A percentile compares a stretch with the other conserved stretches of the same genome.
Evolutionary conservation across 768 basidiomycete species (phyloP).

Genomic region (Symmetrospora coprosmae): DNA sequence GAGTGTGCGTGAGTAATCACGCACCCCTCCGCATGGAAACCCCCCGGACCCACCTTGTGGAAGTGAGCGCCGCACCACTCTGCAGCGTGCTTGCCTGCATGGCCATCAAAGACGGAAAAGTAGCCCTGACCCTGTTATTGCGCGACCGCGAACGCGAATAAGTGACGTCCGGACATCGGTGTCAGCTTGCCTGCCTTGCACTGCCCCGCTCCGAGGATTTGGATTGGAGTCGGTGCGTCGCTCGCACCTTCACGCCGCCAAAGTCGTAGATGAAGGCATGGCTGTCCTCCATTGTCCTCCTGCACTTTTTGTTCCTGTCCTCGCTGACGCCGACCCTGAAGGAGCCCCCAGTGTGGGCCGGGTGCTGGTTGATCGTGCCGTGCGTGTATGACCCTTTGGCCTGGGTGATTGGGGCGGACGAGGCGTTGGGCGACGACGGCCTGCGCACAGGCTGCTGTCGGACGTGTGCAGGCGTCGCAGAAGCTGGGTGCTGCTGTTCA

Average conservation of each 20-base stretch:
- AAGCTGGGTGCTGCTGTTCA: too few relatives aligned
- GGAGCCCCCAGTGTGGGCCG: slow-evolving; percentile 40
- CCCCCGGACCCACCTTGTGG: slow-evolving; percentile 57
- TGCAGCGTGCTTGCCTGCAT: slow-evolving; percentile 95
- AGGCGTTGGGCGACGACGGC: slow-evolving; percentile 12
- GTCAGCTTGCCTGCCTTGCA: too few relatives aligned
- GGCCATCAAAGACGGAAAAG: slow-evolving; percentile 96
- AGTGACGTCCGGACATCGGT: too few relatives aligned
- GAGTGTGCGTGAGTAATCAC: too few relatives aligned
- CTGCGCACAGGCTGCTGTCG: too few relatives aligned
- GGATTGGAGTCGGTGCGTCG: too few relatives aligned
- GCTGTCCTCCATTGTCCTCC: slow-evolving; percentile 84
- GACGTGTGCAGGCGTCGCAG: too few relatives aligned
- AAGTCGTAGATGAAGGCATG: slow-evolving; percentile 95
- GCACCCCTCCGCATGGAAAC: not conserved
- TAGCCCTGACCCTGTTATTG: slow-evolving; percentile 78
- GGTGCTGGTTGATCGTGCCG: slow-evolving; percentile 16
- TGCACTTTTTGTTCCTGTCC: slow-evolving; percentile 60
- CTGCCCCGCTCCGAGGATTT: too few relatives aligned
- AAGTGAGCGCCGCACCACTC: slow-evolving; percentile 98
- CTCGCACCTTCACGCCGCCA: slow-evolving; percentile 46
- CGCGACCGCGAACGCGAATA: not conserved
- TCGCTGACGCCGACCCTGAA: slow-evolving; percentile 66
- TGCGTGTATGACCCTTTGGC: not conserved
- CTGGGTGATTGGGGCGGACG: slow-evolving; percentile 12